Base-by-base conservation (phyloP, 2,329 filamentous ascomycete species). In the Chaetomiaceae sp. region DNA sequence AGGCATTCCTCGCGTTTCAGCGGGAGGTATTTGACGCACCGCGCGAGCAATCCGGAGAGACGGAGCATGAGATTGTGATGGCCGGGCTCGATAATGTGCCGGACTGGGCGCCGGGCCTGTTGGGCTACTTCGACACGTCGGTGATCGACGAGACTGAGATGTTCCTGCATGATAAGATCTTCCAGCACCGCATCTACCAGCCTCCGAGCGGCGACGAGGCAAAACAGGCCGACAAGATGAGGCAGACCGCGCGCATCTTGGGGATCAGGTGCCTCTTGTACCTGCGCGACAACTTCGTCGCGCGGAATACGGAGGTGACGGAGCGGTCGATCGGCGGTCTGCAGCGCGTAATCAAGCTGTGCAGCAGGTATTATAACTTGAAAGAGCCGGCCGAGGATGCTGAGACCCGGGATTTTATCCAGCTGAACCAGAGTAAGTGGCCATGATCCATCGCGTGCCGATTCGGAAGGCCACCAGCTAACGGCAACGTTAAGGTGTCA, bases 51-150 rank as follows among this genome's bases (percentile, higher is more conserved):
- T 34, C 55, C 60, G 50, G 54, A 53, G 33, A 61, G 60, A 14
- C 59, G 59, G 18, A 53, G 53, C 46, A 54, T 22, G 19, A 63
- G 9, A 46, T 66, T 26, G 53, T 60, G 15, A 32, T 67, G 41
- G 56, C 60, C 15, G 55, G 59, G 15, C 53, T 67, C 11, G 55
- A 58, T 12, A 59, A 60, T 36, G 36, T 73, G 19, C 67, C 71
- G 0, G 53, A 61, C n/a, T 81, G 77, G 77, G 71, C 64, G 4
- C 76, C 78, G 1, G 64, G 65, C 19, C 58, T 80, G 19, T 61
- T 81, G 26, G 69, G 66, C 7, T 74, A 71, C 52, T 66, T 65
- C 19, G 73, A 78, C 39, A 49, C 60, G 5, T 54, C 58, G 3
- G 68, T 77, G 14, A 68, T 70, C 40, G 53, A 50, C 6, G 64